Percentiles rank a stretch among this genome's conserved stretches.
These are phyloP conservation scores for Yamagishiella unicocca DNA, from an alignment of 139 green algal genomes.

Conservation along the genomic window DNA sequence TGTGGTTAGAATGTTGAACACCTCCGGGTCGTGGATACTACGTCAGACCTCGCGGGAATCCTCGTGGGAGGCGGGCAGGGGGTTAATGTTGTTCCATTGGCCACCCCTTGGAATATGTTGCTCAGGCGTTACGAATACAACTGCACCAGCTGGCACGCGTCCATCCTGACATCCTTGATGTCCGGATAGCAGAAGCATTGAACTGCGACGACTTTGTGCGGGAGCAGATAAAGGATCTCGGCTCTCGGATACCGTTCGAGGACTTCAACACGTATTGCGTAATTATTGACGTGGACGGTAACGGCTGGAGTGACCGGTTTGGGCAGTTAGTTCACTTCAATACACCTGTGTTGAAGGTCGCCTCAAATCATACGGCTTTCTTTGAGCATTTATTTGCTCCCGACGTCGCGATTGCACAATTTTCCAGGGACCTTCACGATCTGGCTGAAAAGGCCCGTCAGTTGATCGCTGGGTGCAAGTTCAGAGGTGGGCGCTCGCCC, in stretches of 20 bases:
- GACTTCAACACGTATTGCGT: constrained; percentile 19
- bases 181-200: background rate
- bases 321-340: constrained; percentile 53
- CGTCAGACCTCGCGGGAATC: background rate
- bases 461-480: background rate
- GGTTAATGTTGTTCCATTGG: background rate
- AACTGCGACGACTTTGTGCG: constrained; percentile 15
- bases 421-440: constrained; percentile 15
- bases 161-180: constrained; percentile 48
- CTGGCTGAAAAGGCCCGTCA: background rate
- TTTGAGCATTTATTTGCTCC: constrained; percentile 60
- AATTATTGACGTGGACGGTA: constrained; percentile 66
- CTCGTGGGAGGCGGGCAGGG: background rate
- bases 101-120: background rate
- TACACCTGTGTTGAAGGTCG: constrained; percentile 64
- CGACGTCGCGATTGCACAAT: constrained; percentile 10
- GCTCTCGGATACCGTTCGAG: constrained; percentile 17
- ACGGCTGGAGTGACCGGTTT: constrained; percentile 65
- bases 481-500: background rate
- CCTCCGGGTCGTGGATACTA: background rate
- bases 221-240: background rate
- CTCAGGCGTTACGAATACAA: constrained; percentile 39
- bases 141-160: constrained; percentile 52
- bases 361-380: constrained; percentile 54
- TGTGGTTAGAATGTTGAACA: background rate